Base-by-base conservation (phyloP, 805 yeast genomes). In the Candida silvicultrix region DNA sequence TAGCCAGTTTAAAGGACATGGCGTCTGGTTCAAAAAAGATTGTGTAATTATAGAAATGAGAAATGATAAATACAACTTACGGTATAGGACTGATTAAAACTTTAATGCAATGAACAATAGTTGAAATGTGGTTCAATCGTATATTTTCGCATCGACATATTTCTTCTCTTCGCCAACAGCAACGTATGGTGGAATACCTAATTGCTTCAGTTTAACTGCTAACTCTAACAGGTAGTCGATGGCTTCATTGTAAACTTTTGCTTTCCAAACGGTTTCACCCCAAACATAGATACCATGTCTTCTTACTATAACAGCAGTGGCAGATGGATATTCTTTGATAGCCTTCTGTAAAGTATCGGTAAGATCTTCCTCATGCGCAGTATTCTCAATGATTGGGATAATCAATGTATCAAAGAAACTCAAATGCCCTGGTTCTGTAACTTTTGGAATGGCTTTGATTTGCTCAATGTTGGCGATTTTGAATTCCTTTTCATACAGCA, bases 221-320 rank as follows among this genome's bases (percentile, higher is more conserved):
- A 90, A 65, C 51, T 87, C 96, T 57, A 92, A 70, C 50, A 92
- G 67, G 61, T 90, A 92, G 59, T 92, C 97, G 49, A 92, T 80
- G 16, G 97, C 95, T 65, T 92, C 98, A 61, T 89, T 89, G 63
- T 85, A 85, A 14, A 92, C 77, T 66, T 92, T 92, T 42, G 97
- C 97, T 66, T 90, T 89, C 86, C 95, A 85, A 12, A 88, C 86
- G 22, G 76, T 80, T 55, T 84, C 88, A 21, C 97, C 97, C 97
- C 97, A 92, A n/a, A 89, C 96, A 61, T 83, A 92, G 40, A 92
- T 83, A 1, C 98, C 98, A 60, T 92, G 98, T 58, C 97, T 74
- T 64, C 96, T 78, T 7, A 92, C 97, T 44, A 92, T 70, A 1
- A 92, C 89, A 0, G 97, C 97, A 2, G 89, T 78, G 4, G 95